Base-by-base conservation (phyloP, 345 rosid genomes). In the Linum trigynum region DNA sequence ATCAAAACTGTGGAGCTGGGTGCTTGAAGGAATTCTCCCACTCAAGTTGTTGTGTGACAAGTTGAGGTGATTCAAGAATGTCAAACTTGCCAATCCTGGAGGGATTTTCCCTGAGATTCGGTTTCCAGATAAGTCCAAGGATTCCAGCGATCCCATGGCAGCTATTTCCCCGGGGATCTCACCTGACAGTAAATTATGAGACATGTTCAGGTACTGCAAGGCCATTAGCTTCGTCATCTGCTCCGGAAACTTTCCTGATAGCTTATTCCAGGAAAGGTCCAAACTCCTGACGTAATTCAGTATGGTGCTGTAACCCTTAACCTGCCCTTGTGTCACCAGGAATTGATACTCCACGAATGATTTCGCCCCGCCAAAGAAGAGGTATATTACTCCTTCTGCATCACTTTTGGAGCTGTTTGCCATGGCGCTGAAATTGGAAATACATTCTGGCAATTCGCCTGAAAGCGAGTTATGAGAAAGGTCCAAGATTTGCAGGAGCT, bases 121-220 rank as follows among this genome's bases (percentile, higher is more conserved):
- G 61, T 57, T 57, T 3, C 35, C 9, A 6, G 61, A 57, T 6
- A 57, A 35, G 35, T 57, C 61, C 37, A 57, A 57, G 37, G 58
- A 53, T 7, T 38, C 39, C 39, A 67, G 57, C 36, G 14, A 6
- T 9, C 64, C 56, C 56, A 42, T 56, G 32, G 37, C 8, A 17
- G 36, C 35, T 23, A 57, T 57, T 1, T 23, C 35, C 10, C 5
- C 9, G 45, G 77, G 75, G 55, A 73, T 73, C 37, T 39, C 43
- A 8, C 80, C 80, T 3, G 70, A 72, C 4, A 77, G 62, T 39
- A 61, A 43, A 32, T 77, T 67, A 15, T 70, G 35, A 11, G 80
- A 73, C 51, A 73, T 38, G 62, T 69, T 57, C 66, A 73, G 48
- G 58, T 39, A 43, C 50, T 48, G 63, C 72, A 77, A 41, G 57